phyloP scores from a whole-genome alignment of 106 monocot genomes.

The Apostasia shenzhenica region DNA sequence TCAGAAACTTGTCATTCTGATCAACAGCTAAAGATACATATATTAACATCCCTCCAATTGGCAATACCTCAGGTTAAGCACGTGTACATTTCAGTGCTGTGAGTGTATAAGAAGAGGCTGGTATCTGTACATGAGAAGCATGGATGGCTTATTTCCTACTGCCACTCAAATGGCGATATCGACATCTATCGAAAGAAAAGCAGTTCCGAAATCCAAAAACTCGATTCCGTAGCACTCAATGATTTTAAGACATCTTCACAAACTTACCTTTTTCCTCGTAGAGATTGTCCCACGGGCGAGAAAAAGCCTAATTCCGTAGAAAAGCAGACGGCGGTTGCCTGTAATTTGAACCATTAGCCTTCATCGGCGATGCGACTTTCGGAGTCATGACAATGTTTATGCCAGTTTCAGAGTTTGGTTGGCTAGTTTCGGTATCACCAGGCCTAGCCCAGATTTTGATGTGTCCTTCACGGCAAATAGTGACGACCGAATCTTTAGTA shows the following conservation, averaged over 20 bases:
- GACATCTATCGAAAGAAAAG: neutral
- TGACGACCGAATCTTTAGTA: slow-evolving; percentile 40
- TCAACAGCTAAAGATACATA: too few species aligned
- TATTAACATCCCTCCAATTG: too few species aligned
- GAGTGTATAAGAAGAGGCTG: neutral
- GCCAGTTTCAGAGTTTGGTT: slow-evolving; percentile 12
- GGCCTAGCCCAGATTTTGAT: slow-evolving; percentile 57
- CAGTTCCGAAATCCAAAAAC: too few species aligned
- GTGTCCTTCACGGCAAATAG: slow-evolving; percentile 46
- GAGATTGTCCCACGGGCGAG: neutral
- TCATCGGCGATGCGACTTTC: slow-evolving; percentile 17
- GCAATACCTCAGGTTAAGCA: too few species aligned
- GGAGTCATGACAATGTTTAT: neutral
- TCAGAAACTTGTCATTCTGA: too few species aligned
- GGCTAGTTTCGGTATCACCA: slow-evolving; percentile 17
- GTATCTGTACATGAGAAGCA: neutral
- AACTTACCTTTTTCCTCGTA: neutral
- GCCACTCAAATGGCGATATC: slow-evolving; percentile 5
- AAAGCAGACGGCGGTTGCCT: slow-evolving; percentile 25
- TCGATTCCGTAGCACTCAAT: too few species aligned
- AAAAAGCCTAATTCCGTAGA: slow-evolving; percentile 6
- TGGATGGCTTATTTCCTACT: slow-evolving; percentile 2
- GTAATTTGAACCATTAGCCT: slow-evolving; percentile 14
- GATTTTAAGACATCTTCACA: too few species aligned
- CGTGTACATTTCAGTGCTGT: neutral